Evolutionary conservation across 306 rosid species (phyloP), one percentile per base, ranked within the genome.

Genomic region (Arachis hypogaea): DNA sequence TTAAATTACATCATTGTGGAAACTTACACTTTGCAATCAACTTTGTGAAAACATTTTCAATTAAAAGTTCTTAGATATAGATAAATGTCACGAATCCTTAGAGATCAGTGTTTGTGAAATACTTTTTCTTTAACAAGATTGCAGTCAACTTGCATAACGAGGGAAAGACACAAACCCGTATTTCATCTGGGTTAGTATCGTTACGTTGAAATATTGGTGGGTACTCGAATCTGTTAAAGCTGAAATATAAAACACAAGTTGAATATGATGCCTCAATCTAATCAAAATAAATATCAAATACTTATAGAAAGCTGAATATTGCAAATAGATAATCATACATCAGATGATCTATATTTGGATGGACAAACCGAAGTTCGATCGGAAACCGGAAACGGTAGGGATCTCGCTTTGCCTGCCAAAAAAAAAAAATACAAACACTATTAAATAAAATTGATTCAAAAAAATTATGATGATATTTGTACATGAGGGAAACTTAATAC

Each of bases 321-420:
- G 73, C 45, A 77, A 80, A 64, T 11, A 73, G 42, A 66, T 12
- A 77, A 80, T 55, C 94, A 66, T 94, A 94, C 98, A 94, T 85
- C 65, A 91, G 86, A 82, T 94, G 97, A 82, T 94, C 98, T 66
- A 94, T 88, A 82, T 94, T 94, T 51, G 98, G 98, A 63, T 88
- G 77, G 30, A 94, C 81, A 78, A 94, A 87, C 41, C 95, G 97
- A 84, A 94, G 89, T 87, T 94, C 97, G 42, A 94, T 92, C 62
- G 98, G 98, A 82, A 94, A 94, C 52, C 98, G 95, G 76, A 86
- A 91, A 67, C 93, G 97, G 63, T 91, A 89, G 11, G 98, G 97
- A 85, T 94, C 97, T 78, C 95, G 85, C 82, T 94, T 94, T 78
- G 97, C 98, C 98, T 91, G 83, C 78, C 82, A 60, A 80, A 7